Evolutionary conservation across 78 protist genomes (phyloP).

Genomic region (Trichosphaerium sp.): DNA sequence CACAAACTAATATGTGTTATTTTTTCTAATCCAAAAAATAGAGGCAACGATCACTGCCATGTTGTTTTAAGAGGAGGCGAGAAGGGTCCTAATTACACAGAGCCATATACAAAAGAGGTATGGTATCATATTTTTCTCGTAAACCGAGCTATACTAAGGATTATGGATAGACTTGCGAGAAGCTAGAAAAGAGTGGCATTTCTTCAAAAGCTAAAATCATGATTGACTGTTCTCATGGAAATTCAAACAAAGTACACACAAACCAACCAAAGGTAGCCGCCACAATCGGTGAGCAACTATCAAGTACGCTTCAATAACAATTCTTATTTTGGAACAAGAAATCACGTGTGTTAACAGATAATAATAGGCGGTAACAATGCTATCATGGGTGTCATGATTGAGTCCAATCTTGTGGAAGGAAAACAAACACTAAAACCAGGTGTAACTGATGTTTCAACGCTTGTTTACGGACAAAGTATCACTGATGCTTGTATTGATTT

Average conservation of each 20-base stretch:
- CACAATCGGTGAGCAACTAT: background rate
- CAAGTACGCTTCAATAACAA: background rate
- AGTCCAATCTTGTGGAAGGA: constrained; percentile 52
- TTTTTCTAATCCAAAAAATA: too few relatives aligned
- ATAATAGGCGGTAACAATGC: background rate
- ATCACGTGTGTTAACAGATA: constrained; percentile 7
- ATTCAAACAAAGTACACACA: constrained; percentile 22
- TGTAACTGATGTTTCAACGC: background rate
- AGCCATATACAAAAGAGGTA: background rate
- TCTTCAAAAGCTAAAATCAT: constrained; percentile 7
- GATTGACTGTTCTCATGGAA: constrained; percentile 55
- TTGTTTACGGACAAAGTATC: constrained; percentile 38
- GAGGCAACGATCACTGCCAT: constrained; percentile 50
- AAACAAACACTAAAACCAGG: constrained; percentile 9
- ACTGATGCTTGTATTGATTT: constrained; percentile 59
- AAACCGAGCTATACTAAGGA: too few relatives aligned
- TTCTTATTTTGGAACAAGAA: background rate
- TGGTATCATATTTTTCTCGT: background rate
- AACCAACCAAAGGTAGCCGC: constrained; percentile 38
- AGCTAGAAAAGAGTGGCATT: constrained; percentile 1
- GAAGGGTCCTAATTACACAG: constrained; percentile 48
- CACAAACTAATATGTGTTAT: constrained; percentile 1
- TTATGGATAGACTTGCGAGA: background rate
- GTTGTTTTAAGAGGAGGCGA: constrained; percentile 43
- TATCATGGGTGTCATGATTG: constrained; percentile 64